Evolutionary conservation across 23 red algal species (phyloP), one percentile per base, ranked within the genome.

Genomic region (Pyropia yezoensis): DNA sequence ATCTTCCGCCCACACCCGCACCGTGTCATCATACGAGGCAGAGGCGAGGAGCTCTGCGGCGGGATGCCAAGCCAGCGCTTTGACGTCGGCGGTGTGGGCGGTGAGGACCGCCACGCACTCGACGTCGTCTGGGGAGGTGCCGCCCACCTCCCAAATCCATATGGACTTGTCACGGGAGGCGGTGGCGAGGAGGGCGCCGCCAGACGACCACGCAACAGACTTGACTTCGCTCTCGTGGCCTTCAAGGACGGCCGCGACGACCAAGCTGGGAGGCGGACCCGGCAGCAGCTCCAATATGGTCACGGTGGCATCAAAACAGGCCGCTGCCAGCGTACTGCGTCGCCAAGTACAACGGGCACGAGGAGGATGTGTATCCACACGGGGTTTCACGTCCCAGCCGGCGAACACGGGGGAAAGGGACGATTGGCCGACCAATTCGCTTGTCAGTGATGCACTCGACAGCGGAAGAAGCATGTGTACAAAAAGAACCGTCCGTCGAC

Each of bases 1-100:
- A 56, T 95, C 90, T 77, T 95, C 90, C 18, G 70, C 75, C 94
- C 94, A 98, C 17, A 91, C 68, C 23, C 94, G 80, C 51, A 98
- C 70, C 15, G 80, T 84, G 58, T 84, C 74, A 54, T 98, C 94
- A 50, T 82, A 98, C 26, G 80, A 69, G 59, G 61, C 79, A 18
- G 75, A 83, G 3, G 80, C 64, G 26, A 98, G 65, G 14, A 90
- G 60, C 49, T 98, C 94, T 13, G 54, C 49, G 30, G 33, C 33
- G 13, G 94, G 94, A 26, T 98, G 94, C 94, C 94, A 98, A 34
- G 64, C 53, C 15, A 98, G 72, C 33, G 60, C 52, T 62, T 98
- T 98, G 49, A 98, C 94, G 76, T 98, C 94, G 28, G 60, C 79
- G 21, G 75, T 75, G 73, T 98, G 94, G 27, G 80, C 85, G 66